phyloP scores from a whole-genome alignment of 352 stramenopile genomes.

The Pythium guiyangense region DNA sequence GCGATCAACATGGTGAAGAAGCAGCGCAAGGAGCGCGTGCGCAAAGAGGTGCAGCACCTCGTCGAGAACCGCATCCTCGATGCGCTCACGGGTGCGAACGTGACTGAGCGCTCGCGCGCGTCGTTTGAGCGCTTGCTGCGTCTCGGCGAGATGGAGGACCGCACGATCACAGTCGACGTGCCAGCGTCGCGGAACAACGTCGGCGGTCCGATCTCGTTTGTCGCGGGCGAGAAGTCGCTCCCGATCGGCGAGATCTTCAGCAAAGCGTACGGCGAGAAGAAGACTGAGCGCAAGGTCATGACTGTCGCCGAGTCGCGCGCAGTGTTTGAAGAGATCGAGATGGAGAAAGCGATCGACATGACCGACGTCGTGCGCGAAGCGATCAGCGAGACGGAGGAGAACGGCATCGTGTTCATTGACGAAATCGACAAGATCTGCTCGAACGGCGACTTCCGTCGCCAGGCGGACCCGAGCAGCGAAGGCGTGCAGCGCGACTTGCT shows the following conservation, averaged over 20 bases:
- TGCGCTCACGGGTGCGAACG: constrained; percentile 89
- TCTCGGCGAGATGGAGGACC: constrained; percentile 76
- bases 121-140: constrained; percentile 93
- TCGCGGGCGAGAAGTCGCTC: constrained; percentile 67
- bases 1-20: constrained; percentile 97
- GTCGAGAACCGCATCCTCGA: constrained; percentile 96
- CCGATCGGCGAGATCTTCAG: constrained; percentile 65
- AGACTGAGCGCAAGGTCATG: constrained; percentile 91
- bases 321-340: constrained; percentile 95
- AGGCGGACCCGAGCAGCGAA: constrained; percentile 96
- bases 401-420: constrained; percentile 99
- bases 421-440: constrained; percentile 99
- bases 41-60: constrained; percentile 88
- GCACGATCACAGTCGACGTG: constrained; percentile 75
- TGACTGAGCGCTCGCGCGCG: constrained; percentile 70
- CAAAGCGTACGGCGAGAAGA: constrained; percentile 76
- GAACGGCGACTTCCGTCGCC: constrained; percentile 89
- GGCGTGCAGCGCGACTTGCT: constrained; percentile 98
- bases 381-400: constrained; percentile 95
- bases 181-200: constrained; percentile 43
- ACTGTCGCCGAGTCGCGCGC: constrained; percentile 91
- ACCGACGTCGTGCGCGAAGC: constrained; percentile 82
- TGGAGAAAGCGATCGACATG: constrained; percentile 93
- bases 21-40: constrained; percentile 89
- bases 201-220: constrained; percentile 63